A percentile compares a stretch with the other conserved stretches of the same genome.
These are phyloP conservation scores for Mycocentrospora acerina DNA, from an alignment of 2,329 filamentous ascomycete genomes.

Conservation along the genomic window DNA sequence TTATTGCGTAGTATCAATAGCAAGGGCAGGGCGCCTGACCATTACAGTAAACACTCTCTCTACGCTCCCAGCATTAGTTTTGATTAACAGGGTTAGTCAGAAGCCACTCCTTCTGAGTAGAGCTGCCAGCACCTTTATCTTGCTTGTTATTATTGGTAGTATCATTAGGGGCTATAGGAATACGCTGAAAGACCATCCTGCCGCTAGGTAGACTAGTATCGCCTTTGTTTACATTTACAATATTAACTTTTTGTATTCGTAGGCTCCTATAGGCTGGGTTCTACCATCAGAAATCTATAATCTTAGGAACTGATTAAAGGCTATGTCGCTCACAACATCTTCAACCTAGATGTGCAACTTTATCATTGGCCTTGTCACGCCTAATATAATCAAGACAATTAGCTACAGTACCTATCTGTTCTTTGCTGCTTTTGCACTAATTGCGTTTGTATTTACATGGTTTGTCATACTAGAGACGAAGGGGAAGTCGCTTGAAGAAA, in stretches of 20 bases:
- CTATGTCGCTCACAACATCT: conserved; percentile 65
- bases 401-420: conserved; percentile 52
- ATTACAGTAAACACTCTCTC: conserved; percentile 59
- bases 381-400: conserved; percentile 70
- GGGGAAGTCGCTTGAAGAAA: conserved; percentile 74
- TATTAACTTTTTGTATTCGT: conserved; percentile 60
- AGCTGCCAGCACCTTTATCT: conserved; percentile 68
- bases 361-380: conserved; percentile 64
- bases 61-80: conserved; percentile 66
- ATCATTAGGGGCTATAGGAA: conserved; percentile 65
- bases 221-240: conserved; percentile 63
- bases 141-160: conserved; percentile 69
- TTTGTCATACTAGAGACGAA: conserved; percentile 72
- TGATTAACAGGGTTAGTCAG: conserved; percentile 64
- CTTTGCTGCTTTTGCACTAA: conserved; percentile 52
- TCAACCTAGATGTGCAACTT: conserved; percentile 87
- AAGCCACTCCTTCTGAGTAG: conserved; percentile 64
- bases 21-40: too few relatives aligned
- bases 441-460: conserved; percentile 48
- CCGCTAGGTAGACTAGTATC: conserved; percentile 69
- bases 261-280: conserved; percentile 74
- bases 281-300: conserved; percentile 75
- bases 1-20: too few relatives aligned
- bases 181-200: conserved; percentile 57
- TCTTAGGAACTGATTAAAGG: conserved; percentile 66